Conservation (phyloP, 257 asterid species). For the Perilla frutescens region DNA sequence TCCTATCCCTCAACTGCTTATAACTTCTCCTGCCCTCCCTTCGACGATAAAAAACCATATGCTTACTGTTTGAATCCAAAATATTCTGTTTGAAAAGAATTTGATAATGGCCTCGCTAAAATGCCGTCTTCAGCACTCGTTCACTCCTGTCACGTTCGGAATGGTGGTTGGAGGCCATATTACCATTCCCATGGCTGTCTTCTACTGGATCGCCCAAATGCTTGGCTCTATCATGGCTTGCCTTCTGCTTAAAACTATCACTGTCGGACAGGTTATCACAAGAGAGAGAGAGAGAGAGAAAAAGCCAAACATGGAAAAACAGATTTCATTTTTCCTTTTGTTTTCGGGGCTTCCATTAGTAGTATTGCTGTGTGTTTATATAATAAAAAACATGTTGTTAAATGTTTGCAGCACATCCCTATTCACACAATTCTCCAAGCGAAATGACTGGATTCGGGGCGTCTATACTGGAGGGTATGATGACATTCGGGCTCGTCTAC, state of each 20-base stretch:
- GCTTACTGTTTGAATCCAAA: too few species aligned
- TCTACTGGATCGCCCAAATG: slow-evolving; percentile 73
- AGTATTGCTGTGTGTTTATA: too few species aligned
- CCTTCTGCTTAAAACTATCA: slow-evolving; percentile 56
- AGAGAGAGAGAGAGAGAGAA: too few species aligned
- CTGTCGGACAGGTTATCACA: slow-evolving; percentile 55
- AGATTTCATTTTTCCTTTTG: too few species aligned
- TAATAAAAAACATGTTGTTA: too few species aligned
- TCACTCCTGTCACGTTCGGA: slow-evolving; percentile 69
- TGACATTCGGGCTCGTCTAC: slow-evolving; percentile 80
- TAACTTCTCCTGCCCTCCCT: slow-evolving; percentile 16
- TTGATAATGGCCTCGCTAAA: slow-evolving; percentile 66
- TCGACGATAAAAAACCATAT: too few species aligned
- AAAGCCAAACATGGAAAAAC: too few species aligned
- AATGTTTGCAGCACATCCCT: slow-evolving; percentile 53
- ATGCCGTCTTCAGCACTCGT: slow-evolving; percentile 63
- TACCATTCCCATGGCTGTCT: slow-evolving; percentile 59
- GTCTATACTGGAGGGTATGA: slow-evolving; percentile 68
- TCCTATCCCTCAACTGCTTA: slow-evolving; percentile 34
- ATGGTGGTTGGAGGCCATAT: slow-evolving; percentile 84
- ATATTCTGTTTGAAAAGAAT: not conserved
- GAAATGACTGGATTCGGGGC: slow-evolving; percentile 96
- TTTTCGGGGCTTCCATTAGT: too few species aligned
- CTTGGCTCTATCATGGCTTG: slow-evolving; percentile 75
- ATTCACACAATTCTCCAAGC: slow-evolving; percentile 53